Percentiles rank a stretch among this genome's conserved stretches.
phyloP scores from a whole-genome alignment of 306 rosid species.

The Acacia crassicarpa region DNA sequence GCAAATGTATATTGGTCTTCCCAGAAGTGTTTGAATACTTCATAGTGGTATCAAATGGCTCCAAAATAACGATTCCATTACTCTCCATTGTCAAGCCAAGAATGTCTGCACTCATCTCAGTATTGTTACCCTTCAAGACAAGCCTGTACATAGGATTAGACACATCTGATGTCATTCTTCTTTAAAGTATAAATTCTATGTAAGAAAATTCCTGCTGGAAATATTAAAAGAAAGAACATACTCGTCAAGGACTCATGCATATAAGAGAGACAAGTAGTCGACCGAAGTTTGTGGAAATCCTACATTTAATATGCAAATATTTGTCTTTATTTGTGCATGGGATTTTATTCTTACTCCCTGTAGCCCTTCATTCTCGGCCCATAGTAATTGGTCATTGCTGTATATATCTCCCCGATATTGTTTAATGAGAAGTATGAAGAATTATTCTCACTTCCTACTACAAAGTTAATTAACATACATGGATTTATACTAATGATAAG shows the following conservation, averaged over 20 bases:
- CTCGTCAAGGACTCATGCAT: background rate
- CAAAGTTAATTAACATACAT: background rate
- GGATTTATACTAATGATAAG: background rate
- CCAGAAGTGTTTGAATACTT: constrained; percentile 87
- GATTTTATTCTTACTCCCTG: background rate
- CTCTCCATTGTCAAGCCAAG: constrained; percentile 97
- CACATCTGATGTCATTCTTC: constrained; percentile 30
- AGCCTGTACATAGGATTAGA: constrained; percentile 53
- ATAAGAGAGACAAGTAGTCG: background rate
- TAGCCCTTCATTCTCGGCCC: background rate
- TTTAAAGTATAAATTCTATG: background rate
- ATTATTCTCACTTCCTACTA: background rate
- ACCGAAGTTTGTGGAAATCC: background rate
- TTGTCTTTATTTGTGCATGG: background rate
- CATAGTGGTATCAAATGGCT: constrained; percentile 85
- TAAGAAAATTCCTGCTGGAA: background rate
- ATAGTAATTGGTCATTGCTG: background rate
- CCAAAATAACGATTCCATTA: constrained; percentile 88
- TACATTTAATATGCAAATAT: background rate
- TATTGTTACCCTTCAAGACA: constrained; percentile 74
- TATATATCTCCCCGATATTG: background rate
- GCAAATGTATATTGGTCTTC: constrained; percentile 79
- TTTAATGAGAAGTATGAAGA: background rate
- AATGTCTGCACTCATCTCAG: constrained; percentile 77
- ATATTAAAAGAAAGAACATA: background rate